Percentiles rank a stretch among this genome's conserved stretches.
Conservation (phyloP, 441 rosid genomes). For the Brassica balearica region DNA sequence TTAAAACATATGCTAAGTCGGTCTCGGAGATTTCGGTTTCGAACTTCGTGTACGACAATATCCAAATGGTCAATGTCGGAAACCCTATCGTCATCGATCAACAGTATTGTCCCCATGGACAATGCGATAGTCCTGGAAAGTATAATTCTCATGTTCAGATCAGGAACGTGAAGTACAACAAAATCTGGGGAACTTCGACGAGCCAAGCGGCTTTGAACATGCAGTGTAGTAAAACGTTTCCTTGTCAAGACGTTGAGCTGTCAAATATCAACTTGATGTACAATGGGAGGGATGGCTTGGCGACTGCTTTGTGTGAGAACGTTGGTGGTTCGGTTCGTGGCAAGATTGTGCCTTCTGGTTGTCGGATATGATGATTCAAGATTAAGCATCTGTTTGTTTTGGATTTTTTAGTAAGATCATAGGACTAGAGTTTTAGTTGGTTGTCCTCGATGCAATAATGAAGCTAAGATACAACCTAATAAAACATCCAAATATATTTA, state of each 20-base stretch:
- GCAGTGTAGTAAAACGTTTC: conserved; percentile 36
- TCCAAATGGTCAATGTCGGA: conserved; percentile 36
- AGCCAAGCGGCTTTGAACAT: conserved; percentile 39
- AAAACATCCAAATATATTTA: conserved; percentile 28
- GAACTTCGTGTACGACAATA: conserved; percentile 35
- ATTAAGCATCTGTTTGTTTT: not conserved
- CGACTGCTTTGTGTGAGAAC: conserved; percentile 38
- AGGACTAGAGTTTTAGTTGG: conserved; percentile 11
- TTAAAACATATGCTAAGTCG: conserved; percentile 45
- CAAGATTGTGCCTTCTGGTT: conserved; percentile 29
- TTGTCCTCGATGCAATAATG: conserved; percentile 17
- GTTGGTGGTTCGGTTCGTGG: conserved; percentile 39
- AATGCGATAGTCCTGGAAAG: conserved; percentile 30
- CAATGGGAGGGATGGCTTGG: conserved; percentile 30
- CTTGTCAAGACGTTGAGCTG: conserved; percentile 38
- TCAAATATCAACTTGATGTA: conserved; percentile 32
- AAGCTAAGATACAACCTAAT: conserved; percentile 14
- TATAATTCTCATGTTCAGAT: conserved; percentile 44
- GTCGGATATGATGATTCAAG: conserved; percentile 24
- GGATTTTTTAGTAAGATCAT: not conserved
- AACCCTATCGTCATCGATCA: conserved; percentile 47
- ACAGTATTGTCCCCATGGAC: conserved; percentile 42
- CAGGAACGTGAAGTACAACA: conserved; percentile 17
- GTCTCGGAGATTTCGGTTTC: conserved; percentile 28
- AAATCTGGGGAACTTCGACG: conserved; percentile 45